phyloP scores from a whole-genome alignment of 768 basidiomycete species.

The Lenzites betulinus region DNA sequence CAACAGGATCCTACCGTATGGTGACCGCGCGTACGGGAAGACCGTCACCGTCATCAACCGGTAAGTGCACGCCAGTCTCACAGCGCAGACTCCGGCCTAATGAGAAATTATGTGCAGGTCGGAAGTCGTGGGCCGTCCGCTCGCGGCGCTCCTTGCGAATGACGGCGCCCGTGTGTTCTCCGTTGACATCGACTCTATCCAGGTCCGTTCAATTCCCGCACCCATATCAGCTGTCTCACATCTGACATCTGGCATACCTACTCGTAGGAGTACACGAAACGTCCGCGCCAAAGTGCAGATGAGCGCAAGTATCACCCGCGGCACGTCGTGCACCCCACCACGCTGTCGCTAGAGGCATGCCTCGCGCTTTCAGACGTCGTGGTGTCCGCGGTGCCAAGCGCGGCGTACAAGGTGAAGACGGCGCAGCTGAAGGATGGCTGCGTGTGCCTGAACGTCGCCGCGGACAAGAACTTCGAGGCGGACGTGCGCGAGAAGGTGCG shows the following conservation, averaged over 20 bases:
- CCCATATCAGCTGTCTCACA: neutral
- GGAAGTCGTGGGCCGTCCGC: conserved; percentile 94
- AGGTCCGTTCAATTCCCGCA: conserved; percentile 45
- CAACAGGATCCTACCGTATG: conserved; percentile 89
- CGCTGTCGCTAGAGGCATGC: conserved; percentile 73
- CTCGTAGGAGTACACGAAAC: conserved; percentile 91
- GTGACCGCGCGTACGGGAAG: conserved; percentile 92
- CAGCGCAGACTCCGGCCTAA: neutral
- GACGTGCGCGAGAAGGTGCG: conserved; percentile 89
- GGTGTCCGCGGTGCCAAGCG: conserved; percentile 87
- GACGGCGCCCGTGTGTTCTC: conserved; percentile 96
- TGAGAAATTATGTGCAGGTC: conserved; percentile 54
- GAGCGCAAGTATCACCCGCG: conserved; percentile 73
- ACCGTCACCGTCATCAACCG: conserved; percentile 94
- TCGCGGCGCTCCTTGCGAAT: conserved; percentile 94
- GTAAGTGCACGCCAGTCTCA: conserved; percentile 38
- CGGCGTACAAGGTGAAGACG: conserved; percentile 87
- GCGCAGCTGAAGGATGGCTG: conserved; percentile 92
- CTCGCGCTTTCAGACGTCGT: conserved; percentile 89
- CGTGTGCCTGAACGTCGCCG: conserved; percentile 88
- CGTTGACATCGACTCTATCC: conserved; percentile 93
- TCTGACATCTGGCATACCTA: neutral
- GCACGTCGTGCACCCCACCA: conserved; percentile 75
- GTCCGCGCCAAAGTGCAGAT: conserved; percentile 55
- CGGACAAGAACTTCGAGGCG: conserved; percentile 95